Conservation (phyloP, 2,329 filamentous ascomycete genomes). For the Myriosclerotinia curreyana region DNA sequence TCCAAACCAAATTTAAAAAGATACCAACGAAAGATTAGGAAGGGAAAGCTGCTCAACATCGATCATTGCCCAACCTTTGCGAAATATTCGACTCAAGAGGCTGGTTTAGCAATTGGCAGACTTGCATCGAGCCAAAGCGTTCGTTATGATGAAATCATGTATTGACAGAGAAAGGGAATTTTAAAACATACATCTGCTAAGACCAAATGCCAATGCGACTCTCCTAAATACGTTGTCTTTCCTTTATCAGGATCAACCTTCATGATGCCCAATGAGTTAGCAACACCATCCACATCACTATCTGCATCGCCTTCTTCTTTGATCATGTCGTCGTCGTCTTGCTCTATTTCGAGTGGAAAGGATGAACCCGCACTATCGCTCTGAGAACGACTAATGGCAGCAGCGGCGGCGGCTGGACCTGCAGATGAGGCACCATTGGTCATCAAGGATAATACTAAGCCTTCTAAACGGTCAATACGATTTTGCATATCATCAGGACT, state of each 20-base stretch:
- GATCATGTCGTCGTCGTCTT: conserved; percentile 56
- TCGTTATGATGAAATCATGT: not conserved
- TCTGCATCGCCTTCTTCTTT: conserved; percentile 55
- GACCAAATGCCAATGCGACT: conserved; percentile 80
- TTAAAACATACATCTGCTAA: conserved; percentile 58
- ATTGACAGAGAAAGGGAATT: not conserved
- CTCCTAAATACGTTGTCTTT: conserved; percentile 76
- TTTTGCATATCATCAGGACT: conserved; percentile 97
- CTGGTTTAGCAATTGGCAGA: conserved; percentile 2
- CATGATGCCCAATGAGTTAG: conserved; percentile 74
- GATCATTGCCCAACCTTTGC: not conserved
- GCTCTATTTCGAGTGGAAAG: conserved; percentile 46
- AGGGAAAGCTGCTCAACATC: not conserved
- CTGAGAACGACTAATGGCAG: conserved; percentile 45
- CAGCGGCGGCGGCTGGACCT: conserved; percentile 55
- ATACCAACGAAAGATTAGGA: not conserved
- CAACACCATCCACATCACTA: conserved; percentile 63
- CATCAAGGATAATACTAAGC: conserved; percentile 89
- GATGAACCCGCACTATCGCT: conserved; percentile 37
- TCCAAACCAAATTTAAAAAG: not conserved
- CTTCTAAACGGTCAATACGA: conserved; percentile 91
- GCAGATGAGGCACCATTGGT: conserved; percentile 72
- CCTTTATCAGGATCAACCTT: conserved; percentile 74
- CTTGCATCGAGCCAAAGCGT: not conserved
- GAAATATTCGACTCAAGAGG: not conserved